Base-by-base conservation (phyloP, 495 filamentous ascomycete species). In the Penicillium maclennaniae region DNA sequence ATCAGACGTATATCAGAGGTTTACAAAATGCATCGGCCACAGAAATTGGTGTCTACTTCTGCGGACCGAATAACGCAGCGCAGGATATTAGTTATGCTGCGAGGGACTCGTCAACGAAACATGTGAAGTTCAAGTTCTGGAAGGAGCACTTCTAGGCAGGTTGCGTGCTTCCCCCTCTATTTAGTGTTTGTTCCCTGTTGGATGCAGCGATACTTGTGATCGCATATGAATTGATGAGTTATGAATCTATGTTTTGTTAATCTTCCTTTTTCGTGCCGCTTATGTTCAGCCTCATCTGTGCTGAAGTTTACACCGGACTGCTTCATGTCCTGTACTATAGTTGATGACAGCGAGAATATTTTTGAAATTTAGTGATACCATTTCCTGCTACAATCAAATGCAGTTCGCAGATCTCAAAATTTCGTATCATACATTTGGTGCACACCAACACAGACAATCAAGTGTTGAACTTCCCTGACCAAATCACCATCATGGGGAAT, bases 31-130 rank as follows among this genome's bases (percentile, higher is more conserved):
- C 77, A 53, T 73, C 84, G 64, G 78, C 79, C 57, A 93, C 90
- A 7, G 87, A 95, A 40, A 87, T 99, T 20, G 93, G 93, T 69
- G 92, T 99, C 37, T 99, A 99, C 71, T 97, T 99, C 75, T 99
- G 93, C 66, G 92, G 92, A 47, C 88, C 88, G 2, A 89, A 84
- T 57, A 74, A 78, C n/a, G 83, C 82, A 63, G 92, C 92, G 1
- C 79, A 90, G 58, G 83, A 92, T 65, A 97, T 99, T 61, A 84
- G 84, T 65, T 84, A 84, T 64, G 91, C 93, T 14, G 86, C 89
- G 45, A 85, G 83, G 60, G 61, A 69, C 41, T 84, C 86, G 7
- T 88, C 83, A 17, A 84, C 78, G 7, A 80, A 77, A 54, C 88
- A 95, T 56, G 88, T 98, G 49, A 82, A 81, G 50, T 99, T 97